Conservation (phyloP, 305 asterid genomes). For the Petunia hybrid region DNA sequence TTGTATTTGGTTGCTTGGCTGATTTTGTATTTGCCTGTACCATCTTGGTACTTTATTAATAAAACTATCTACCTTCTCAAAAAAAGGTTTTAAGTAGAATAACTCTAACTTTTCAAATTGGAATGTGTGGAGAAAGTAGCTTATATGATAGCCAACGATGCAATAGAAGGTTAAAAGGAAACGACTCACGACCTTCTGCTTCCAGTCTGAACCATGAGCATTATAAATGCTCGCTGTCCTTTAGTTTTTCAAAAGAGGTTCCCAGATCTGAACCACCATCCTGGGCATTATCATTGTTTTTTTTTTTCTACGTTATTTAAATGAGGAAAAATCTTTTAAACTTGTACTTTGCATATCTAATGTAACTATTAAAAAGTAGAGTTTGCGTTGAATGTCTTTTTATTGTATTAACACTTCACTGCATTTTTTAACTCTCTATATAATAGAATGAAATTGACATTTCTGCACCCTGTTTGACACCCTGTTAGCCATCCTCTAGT, state of each 20-base stretch:
- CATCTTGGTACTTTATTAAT: no score
- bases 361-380: not conserved
- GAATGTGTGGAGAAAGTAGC: not conserved
- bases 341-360: not conserved
- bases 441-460: not conserved
- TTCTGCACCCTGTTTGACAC: not conserved
- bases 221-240: not conserved
- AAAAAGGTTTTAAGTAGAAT: not conserved
- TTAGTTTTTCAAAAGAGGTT: not conserved
- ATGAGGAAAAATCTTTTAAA: not conserved
- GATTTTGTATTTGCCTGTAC: no score
- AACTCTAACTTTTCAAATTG: not conserved
- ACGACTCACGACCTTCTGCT: not conserved
- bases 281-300: not conserved
- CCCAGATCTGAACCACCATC: conserved; percentile 12
- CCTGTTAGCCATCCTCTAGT: no score
- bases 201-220: not conserved
- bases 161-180: not conserved
- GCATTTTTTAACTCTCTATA: not conserved
- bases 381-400: conserved; percentile 24
- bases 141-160: not conserved
- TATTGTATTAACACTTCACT: conserved; percentile 14
- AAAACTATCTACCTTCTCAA: no score
- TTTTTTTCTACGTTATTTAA: not conserved
- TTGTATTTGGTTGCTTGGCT: no score